These are phyloP conservation scores for Talaromyces sp. DNA, from an alignment of 2,329 filamentous ascomycete genomes.

Conservation along the genomic window DNA sequence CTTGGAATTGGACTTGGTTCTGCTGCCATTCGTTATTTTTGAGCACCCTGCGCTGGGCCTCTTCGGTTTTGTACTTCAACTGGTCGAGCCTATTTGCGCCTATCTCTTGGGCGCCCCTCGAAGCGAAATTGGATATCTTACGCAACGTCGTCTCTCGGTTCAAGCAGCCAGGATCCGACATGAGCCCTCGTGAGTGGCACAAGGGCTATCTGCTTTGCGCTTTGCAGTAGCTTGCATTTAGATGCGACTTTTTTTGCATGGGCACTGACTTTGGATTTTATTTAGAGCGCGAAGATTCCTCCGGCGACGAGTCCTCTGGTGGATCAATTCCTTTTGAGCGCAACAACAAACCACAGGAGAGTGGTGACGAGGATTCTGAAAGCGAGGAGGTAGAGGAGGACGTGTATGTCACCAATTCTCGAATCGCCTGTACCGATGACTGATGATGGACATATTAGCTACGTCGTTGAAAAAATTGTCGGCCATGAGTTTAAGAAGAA, in stretches of 20 bases:
- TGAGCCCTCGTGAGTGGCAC: conserved; percentile 36
- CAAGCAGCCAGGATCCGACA: conserved; percentile 16
- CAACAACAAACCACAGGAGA: conserved; percentile 19
- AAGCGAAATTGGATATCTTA: conserved; percentile 9
- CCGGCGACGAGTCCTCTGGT: conserved; percentile 31
- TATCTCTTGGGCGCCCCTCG: background rate
- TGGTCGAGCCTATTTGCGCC: background rate
- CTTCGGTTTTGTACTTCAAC: background rate
- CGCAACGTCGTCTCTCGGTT: conserved; percentile 2
- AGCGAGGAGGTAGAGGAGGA: conserved; percentile 24
- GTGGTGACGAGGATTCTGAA: conserved; percentile 20
- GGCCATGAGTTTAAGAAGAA: conserved; percentile 31
- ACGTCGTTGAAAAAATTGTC: conserved; percentile 36
- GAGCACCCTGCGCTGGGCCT: background rate
- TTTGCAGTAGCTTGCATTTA: background rate
- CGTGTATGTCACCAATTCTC: conserved; percentile 5
- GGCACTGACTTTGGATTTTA: background rate
- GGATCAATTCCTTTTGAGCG: conserved; percentile 31
- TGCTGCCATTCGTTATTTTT: background rate
- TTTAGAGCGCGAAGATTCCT: conserved; percentile 26
- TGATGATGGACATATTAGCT: conserved; percentile 20
- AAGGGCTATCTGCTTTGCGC: conserved; percentile 9
- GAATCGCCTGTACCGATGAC: background rate
- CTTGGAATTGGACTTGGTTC: conserved; percentile 20
- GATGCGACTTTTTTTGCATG: background rate